Percentiles rank a stretch among this genome's conserved stretches.
Conservation (phyloP, 2,329 filamentous ascomycete species). For the Westerdykella ornata region DNA sequence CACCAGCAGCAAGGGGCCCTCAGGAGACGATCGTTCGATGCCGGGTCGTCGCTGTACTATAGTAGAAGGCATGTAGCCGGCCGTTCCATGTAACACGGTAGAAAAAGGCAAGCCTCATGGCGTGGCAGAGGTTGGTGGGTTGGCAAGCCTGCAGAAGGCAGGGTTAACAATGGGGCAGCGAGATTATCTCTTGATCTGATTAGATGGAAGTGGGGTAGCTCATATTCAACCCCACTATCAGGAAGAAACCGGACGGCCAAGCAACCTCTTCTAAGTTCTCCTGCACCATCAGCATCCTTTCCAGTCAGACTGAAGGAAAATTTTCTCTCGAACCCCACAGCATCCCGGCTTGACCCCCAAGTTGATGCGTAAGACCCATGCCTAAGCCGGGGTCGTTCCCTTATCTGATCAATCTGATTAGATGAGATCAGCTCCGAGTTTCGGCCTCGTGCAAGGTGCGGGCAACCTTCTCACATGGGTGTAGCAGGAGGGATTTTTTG, state of each 20-base stretch:
- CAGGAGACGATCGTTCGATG: constrained; percentile 27
- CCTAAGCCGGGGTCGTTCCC: too few species aligned
- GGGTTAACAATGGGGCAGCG: neutral
- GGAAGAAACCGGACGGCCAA: neutral
- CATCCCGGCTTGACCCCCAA: too few species aligned
- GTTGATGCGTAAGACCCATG: too few species aligned
- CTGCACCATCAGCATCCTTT: too few species aligned
- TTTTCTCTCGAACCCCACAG: too few species aligned
- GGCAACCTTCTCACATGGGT: neutral
- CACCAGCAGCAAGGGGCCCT: constrained; percentile 8
- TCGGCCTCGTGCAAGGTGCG: constrained; percentile 10
- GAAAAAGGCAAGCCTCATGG: neutral
- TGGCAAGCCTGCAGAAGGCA: too few species aligned
- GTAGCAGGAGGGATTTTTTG: too few species aligned
- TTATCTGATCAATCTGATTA: constrained; percentile 23
- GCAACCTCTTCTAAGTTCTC: neutral
- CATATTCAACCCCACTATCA: neutral
- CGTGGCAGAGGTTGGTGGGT: neutral
- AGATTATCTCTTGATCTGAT: constrained; percentile 29
- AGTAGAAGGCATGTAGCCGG: constrained; percentile 13
- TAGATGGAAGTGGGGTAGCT: constrained; percentile 10
- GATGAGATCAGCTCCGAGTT: constrained; percentile 17
- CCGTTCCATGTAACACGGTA: constrained; percentile 12
- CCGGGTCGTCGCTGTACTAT: too few species aligned
- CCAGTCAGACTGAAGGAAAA: too few species aligned